Evolutionary conservation across 257 asterid genomes (phyloP), one percentile per base, ranked within the genome.

Genomic region (Jacaranda copaia): DNA sequence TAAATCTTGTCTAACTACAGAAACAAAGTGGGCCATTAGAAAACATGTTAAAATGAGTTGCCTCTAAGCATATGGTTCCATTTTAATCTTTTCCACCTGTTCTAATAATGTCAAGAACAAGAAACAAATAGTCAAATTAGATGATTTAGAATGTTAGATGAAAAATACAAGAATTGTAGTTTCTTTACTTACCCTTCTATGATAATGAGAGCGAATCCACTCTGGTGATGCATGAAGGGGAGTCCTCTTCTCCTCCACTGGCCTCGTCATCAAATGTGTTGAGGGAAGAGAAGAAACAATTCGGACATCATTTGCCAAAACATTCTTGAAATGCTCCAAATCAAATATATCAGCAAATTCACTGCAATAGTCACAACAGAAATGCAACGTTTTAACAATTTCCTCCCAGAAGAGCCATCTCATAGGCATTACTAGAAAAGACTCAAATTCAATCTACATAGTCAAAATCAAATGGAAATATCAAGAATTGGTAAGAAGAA

Each of bases 321-420:
- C 94, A 83, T 81, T 88, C 90, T 94, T 94, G 92, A 94, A 94
- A 70, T 92, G 94, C 13, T 94, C 96, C 89, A 94, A 76, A 79
- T 94, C 98, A 82, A 94, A 94, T 73, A 94, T 92, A 77, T 94
- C 97, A 77, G 87, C 82, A 86, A 94, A 94, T 70, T 94, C 98
- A 88, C 98, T 94, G 97, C 93, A 85, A 53, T 7, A 73, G 8
- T 18, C 49, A 48, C 49, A 53, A 38, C 16, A 60, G 1, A 64
- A 13, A 62, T 52, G 57, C 48, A 71, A 78, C 60, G 46, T 35
- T 1, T 38, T 42, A 68, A 38, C 49, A 72, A 46, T n/a, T 8
- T 48, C 46, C 39, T 77, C 62, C 48, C 5, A 43, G 14, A 45
- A 20, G 46, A 71, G 58, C 32, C 67, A 15, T 4, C 32, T 25